Conservation (phyloP, 495 filamentous ascomycete species). For the Letharia columbiana region DNA sequence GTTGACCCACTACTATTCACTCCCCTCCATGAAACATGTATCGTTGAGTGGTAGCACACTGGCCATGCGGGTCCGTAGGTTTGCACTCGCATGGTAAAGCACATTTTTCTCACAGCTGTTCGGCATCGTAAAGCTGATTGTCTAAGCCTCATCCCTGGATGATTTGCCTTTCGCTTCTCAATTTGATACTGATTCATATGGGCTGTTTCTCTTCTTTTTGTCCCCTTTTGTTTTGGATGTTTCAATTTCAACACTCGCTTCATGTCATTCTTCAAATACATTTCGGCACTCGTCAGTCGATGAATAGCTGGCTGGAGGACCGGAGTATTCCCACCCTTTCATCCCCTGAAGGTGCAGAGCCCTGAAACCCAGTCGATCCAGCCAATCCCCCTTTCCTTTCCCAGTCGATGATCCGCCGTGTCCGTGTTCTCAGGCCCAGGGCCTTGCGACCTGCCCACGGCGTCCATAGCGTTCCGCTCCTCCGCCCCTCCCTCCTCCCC, state of each 20-base stretch:
- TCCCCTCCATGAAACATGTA: too few species aligned
- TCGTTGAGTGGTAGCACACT: neutral
- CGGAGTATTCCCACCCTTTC: neutral
- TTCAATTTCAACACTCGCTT: neutral
- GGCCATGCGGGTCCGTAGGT: neutral
- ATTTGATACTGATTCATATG: neutral
- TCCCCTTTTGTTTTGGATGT: neutral
- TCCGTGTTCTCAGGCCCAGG: neutral
- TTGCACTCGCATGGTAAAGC: neutral
- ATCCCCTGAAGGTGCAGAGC: neutral
- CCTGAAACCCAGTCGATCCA: conserved; percentile 2
- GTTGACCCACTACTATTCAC: neutral
- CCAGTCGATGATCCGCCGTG: too few species aligned
- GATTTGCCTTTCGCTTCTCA: neutral
- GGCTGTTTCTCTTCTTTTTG: neutral
- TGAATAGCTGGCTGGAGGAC: neutral
- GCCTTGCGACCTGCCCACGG: neutral
- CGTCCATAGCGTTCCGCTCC: neutral
- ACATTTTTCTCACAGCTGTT: neutral
- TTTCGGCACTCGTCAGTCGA: too few species aligned
- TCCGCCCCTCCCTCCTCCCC: neutral
- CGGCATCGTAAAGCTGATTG: neutral
- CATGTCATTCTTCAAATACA: neutral
- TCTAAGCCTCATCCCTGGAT: neutral
- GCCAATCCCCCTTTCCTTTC: neutral